Conservation (phyloP, 2,329 filamentous ascomycete genomes). For the Aspergillus pseudoterreus region DNA sequence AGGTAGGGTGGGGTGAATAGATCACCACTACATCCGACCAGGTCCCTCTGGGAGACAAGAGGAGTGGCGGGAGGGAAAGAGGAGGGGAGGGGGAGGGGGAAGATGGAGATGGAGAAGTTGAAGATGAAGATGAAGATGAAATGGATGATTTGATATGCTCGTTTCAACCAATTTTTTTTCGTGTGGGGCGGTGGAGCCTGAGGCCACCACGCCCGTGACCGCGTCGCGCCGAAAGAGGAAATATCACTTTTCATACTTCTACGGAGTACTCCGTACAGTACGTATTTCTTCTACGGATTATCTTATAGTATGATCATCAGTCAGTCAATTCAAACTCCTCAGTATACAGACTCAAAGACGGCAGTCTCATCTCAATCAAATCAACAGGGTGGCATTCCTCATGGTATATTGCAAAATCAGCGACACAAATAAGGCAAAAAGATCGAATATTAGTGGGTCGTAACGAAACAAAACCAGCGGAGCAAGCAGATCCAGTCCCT, state of each 20-base stretch:
- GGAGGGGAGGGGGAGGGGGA: not conserved
- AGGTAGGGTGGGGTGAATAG: too few species aligned
- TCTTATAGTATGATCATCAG: too few species aligned
- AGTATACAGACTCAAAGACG: not conserved
- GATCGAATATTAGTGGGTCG: slow-evolving; percentile 31
- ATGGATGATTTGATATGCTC: slow-evolving; percentile 13
- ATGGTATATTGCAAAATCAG: slow-evolving; percentile 22
- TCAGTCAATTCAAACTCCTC: not conserved
- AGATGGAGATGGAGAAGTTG: slow-evolving; percentile 1
- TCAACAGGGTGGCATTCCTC: slow-evolving; percentile 9
- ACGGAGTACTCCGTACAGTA: too few species aligned
- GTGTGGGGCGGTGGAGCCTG: slow-evolving; percentile 20
- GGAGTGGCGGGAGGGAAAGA: not conserved
- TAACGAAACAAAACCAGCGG: slow-evolving; percentile 12
- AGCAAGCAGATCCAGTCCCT: slow-evolving; percentile 24
- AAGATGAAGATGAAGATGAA: not conserved
- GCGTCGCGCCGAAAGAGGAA: slow-evolving; percentile 10
- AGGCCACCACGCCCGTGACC: slow-evolving; percentile 13
- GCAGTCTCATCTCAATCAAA: not conserved
- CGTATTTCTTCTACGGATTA: not conserved
- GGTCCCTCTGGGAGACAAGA: not conserved
- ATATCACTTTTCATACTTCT: not conserved
- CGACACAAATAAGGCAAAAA: slow-evolving; percentile 10
- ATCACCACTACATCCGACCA: not conserved
- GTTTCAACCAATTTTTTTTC: slow-evolving; percentile 9